Evolutionary conservation across 2,329 filamentous ascomycete species (phyloP).

Genomic region (Microascus cirrosus): DNA sequence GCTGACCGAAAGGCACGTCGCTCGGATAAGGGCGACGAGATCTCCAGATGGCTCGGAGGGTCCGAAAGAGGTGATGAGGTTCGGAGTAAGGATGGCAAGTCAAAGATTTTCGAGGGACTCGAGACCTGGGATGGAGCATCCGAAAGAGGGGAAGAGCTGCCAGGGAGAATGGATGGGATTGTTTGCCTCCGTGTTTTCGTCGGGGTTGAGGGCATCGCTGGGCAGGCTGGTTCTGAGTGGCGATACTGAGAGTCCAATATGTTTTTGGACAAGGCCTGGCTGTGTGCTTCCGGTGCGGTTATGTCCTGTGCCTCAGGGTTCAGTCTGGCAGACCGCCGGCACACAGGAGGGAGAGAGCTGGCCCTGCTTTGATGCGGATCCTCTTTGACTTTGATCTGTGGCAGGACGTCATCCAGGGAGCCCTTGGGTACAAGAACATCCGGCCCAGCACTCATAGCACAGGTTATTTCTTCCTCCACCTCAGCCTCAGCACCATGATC

Average conservation of each 20-base stretch:
- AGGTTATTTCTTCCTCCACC: background rate
- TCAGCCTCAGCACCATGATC: background rate
- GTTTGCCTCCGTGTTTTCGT: background rate
- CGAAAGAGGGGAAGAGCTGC: background rate
- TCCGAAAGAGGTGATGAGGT: background rate
- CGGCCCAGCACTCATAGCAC: background rate
- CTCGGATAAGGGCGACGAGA: background rate
- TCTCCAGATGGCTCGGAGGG: background rate
- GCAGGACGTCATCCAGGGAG: background rate
- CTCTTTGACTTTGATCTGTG: background rate
- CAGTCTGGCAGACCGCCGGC: background rate
- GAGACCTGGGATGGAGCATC: background rate
- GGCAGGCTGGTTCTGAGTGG: background rate
- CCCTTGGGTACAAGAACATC: background rate
- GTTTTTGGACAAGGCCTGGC: background rate
- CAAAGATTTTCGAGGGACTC: background rate
- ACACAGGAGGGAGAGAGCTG: background rate
- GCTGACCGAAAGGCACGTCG: background rate
- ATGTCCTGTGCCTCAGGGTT: background rate
- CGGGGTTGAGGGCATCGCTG: background rate
- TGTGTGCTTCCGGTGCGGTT: background rate
- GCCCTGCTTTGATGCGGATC: background rate
- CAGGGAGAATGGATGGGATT: background rate
- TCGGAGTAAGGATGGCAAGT: background rate
- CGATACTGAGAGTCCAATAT: background rate